Evolutionary conservation across 331 rosid genomes (phyloP).

Genomic region (Pyracantha coccinea): DNA sequence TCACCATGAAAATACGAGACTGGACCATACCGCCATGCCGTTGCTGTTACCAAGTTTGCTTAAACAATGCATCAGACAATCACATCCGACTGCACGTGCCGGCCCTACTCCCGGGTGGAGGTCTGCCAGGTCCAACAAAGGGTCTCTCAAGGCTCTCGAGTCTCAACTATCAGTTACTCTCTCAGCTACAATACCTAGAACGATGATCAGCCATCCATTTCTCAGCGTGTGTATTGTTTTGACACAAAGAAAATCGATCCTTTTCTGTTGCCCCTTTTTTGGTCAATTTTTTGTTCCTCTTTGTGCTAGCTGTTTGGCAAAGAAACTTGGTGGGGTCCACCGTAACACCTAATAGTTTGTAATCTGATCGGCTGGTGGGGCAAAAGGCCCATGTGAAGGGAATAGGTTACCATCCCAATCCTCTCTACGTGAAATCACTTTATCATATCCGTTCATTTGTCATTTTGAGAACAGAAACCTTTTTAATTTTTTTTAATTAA

Average conservation of each 20-base stretch:
- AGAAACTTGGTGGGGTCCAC: constrained; percentile 42
- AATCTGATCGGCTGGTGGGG: constrained; percentile 21
- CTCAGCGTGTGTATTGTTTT: constrained; percentile 27
- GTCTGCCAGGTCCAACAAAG: constrained; percentile 24
- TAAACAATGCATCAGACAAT: constrained; percentile 21
- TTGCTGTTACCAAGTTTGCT: constrained; percentile 15
- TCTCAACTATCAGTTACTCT: constrained; percentile 21
- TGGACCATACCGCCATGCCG: background rate
- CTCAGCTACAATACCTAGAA: constrained; percentile 12
- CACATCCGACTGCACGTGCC: constrained; percentile 26
- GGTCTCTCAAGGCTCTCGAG: constrained; percentile 1
- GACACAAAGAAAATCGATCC: constrained; percentile 10
- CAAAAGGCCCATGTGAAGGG: constrained; percentile 31
- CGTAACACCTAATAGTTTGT: constrained; percentile 22
- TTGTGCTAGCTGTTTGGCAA: constrained; percentile 50
- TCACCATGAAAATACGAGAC: constrained; percentile 22
- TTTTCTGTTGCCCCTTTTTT: background rate
- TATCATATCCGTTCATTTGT: too few species aligned
- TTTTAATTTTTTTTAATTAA: too few species aligned
- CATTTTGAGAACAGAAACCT: too few species aligned
- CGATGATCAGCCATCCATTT: constrained; percentile 1
- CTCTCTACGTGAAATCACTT: too few species aligned
- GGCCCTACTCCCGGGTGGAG: constrained; percentile 3
- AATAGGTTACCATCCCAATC: too few species aligned
- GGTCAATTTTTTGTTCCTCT: background rate